Evolutionary conservation across 163 green algal genomes (phyloP).

Genomic region (Prototheca cutis): DNA sequence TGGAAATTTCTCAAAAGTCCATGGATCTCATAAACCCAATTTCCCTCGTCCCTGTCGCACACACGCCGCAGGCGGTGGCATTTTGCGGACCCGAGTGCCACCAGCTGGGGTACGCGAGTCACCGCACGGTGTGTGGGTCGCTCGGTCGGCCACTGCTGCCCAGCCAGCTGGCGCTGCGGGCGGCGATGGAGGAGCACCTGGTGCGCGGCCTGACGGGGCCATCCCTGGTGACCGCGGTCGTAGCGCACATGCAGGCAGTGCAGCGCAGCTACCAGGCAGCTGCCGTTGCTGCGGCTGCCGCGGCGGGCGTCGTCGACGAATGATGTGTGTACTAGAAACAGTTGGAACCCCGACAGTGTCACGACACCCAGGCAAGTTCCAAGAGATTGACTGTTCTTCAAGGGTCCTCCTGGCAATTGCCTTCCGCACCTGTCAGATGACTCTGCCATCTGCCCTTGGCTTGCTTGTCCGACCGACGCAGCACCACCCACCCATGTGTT

Average conservation of each 20-base stretch:
- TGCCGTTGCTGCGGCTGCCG: conserved; percentile 3
- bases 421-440: no score
- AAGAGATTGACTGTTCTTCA: no score
- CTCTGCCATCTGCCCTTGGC: no score
- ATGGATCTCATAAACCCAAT: no score
- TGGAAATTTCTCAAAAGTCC: no score
- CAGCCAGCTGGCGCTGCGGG: conserved; percentile 24
- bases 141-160: conserved; percentile 22
- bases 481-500: no score
- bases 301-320: conserved; percentile 3
- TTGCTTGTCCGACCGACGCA: no score
- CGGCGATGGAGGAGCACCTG: conserved; percentile 19
- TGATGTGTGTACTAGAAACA: no score
- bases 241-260: conserved; percentile 19
- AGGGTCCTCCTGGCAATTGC: no score
- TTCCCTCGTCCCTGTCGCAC: no score
- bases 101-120: conserved; percentile 14
- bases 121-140: conserved; percentile 17
- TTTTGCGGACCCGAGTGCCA: conserved; percentile 23
- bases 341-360: no score
- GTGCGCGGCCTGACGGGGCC: conserved; percentile 19
- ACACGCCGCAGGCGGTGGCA: conserved; percentile 15
- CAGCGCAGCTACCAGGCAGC: conserved; percentile 27
- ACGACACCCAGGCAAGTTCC: no score
- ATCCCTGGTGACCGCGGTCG: conserved; percentile 16